Conservation (phyloP, 352 stramenopile species). For the Albugo laibachii region DNA sequence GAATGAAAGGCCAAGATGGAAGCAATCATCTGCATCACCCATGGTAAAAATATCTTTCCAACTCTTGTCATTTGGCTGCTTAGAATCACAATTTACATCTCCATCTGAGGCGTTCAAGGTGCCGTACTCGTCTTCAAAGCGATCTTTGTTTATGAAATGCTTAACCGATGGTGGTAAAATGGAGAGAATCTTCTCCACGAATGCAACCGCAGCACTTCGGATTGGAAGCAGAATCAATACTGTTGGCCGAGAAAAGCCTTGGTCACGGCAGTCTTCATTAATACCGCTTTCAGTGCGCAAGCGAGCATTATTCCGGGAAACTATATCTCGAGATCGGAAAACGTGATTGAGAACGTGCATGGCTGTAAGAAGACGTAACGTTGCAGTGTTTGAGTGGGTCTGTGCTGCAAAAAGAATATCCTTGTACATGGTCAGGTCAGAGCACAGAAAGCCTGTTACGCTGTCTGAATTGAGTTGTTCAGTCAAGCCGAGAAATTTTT, state of each 20-base stretch:
- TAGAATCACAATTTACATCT: constrained; percentile 5
- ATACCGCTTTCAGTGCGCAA: constrained; percentile 24
- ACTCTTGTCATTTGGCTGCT: constrained; percentile 18
- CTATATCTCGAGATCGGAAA: constrained; percentile 46
- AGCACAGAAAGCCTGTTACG: too few relatives aligned
- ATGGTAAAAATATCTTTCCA: constrained; percentile 53
- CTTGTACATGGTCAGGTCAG: constrained; percentile 13
- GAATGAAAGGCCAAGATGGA: constrained; percentile 53
- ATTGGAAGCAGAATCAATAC: constrained; percentile 53
- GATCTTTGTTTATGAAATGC: constrained; percentile 58
- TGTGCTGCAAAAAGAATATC: constrained; percentile 58
- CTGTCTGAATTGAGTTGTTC: not conserved
- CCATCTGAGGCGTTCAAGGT: constrained; percentile 9
- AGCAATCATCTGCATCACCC: constrained; percentile 69
- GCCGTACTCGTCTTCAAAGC: constrained; percentile 45
- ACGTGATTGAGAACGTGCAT: constrained; percentile 73
- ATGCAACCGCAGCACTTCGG: constrained; percentile 32
- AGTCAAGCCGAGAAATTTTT: constrained; percentile 29
- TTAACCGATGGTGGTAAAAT: constrained; percentile 32
- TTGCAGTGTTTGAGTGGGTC: constrained; percentile 28
- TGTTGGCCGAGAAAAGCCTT: constrained; percentile 46
- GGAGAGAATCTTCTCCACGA: constrained; percentile 40
- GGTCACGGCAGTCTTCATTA: constrained; percentile 52
- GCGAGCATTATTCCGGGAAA: constrained; percentile 48
- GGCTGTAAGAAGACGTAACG: constrained; percentile 28